Evolutionary conservation across 305 asterid species (phyloP).

Genomic region (Rubia occidens): DNA sequence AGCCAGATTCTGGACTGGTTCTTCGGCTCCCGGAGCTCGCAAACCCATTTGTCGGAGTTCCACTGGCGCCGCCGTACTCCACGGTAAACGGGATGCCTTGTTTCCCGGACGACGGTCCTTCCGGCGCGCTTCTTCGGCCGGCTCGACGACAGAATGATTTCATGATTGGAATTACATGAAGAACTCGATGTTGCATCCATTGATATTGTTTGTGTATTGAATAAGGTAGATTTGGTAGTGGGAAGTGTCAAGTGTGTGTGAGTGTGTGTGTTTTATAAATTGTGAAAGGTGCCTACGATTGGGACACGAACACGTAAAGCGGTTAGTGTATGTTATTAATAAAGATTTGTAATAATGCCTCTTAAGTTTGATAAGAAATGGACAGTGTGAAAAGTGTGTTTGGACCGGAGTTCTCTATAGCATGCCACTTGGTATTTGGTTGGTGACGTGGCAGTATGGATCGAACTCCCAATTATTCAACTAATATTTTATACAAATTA

Average conservation of each 20-base stretch:
- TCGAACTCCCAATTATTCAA: not conserved
- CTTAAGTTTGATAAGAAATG: not conserved
- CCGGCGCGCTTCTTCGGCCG: constrained; percentile 57
- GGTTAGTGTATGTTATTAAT: not conserved
- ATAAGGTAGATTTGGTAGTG: not conserved
- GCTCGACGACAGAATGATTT: constrained; percentile 25
- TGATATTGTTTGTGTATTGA: not conserved
- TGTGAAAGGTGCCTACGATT: not conserved
- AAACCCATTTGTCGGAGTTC: constrained; percentile 60
- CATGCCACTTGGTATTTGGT: not conserved
- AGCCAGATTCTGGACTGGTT: constrained; percentile 57
- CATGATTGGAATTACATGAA: not conserved
- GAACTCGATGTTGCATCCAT: constrained; percentile 9
- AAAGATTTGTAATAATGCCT: not conserved
- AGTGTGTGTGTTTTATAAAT: not conserved
- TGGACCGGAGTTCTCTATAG: not conserved
- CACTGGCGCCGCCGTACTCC: constrained; percentile 51
- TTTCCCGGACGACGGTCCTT: constrained; percentile 57
- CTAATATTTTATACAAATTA: too few species aligned
- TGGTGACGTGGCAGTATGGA: not conserved
- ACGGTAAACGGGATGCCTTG: constrained; percentile 68
- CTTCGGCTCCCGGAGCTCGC: constrained; percentile 59
- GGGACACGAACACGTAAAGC: constrained; percentile 7
- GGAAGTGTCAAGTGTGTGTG: not conserved
- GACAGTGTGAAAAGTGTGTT: constrained; percentile 1